Base-by-base conservation (phyloP, 1,284 basidiomycete genomes). In the Coniophora puteana region DNA sequence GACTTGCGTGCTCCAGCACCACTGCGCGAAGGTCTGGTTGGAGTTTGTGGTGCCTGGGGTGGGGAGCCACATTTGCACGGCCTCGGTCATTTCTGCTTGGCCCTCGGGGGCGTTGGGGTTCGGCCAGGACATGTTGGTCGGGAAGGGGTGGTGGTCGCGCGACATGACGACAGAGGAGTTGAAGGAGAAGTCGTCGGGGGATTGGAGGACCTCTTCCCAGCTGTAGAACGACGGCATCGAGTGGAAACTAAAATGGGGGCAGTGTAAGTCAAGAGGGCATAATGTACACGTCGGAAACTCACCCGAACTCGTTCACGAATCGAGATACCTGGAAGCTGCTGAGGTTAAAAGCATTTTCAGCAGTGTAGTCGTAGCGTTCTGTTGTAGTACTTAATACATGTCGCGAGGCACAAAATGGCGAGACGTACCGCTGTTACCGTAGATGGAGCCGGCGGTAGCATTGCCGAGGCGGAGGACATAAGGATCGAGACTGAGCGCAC, bases 231-330 rank as follows among this genome's bases (percentile, higher is more conserved):
- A 70, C 0, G 71, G 67, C 53, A 70, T 64, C 1, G 69, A 68
- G 45, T 71, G 70, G 54, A 10, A 39, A 16, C 37, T 39, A 18
- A 5, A n/a, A n/a, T n/a, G n/a, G n/a, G n/a, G 37, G n/a, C 8
- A 10, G 8, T 23, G 37, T 20, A 8, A n/a, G 17, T 10, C 26
- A 29, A n/a, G n/a, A n/a, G n/a, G n/a, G n/a, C n/a, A n/a, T n/a
- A n/a, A 20, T 10, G 37, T 39, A 11, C 16, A 30, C 12, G 37
- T 29, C 30, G 27, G 27, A 13, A 23, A 24, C 57, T 26, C 35
- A 66, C 62, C 66, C 66, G 47, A 72, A 74, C 44, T 74, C 71
- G 41, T 71, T 71, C 16, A 72, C 65, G 44, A 67, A 72, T 40
- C 73, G 71, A 38, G n/a, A n/a, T n/a, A n/a, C n/a, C n/a, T n/a